phyloP scores from a whole-genome alignment of 305 asterid species.

The Fraxinus sp. region DNA sequence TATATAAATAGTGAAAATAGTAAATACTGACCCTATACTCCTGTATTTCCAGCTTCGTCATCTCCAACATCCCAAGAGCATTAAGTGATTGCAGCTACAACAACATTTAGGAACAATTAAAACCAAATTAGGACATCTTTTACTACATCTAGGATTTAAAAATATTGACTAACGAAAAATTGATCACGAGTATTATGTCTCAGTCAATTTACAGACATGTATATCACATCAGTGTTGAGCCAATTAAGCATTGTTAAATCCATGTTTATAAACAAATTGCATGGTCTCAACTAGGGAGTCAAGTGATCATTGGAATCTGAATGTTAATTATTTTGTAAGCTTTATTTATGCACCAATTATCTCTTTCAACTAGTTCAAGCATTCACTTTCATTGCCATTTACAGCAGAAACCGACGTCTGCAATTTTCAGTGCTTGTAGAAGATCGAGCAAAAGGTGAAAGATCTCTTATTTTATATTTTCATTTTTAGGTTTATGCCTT shows the following conservation, averaged over 20 bases:
- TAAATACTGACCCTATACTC: constrained; percentile 47
- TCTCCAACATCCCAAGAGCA: constrained; percentile 65
- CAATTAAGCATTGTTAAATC: not conserved
- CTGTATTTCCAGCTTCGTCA: constrained; percentile 41
- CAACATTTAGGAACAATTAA: constrained; percentile 29
- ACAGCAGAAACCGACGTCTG: not conserved
- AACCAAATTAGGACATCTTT: constrained; percentile 17
- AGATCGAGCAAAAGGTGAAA: not conserved
- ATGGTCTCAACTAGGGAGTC: not conserved
- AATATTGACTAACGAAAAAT: not conserved
- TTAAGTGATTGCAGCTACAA: constrained; percentile 80
- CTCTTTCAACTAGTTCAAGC: not conserved
- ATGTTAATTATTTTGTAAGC: not conserved
- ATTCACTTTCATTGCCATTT: not conserved
- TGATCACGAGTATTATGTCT: constrained; percentile 3
- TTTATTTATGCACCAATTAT: not conserved
- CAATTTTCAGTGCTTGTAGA: not conserved
- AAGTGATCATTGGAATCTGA: not conserved
- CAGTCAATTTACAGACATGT: not conserved
- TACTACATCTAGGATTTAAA: not conserved
- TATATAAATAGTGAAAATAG: constrained; percentile 9
- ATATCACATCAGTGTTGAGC: not conserved
- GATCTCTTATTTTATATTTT: not conserved
- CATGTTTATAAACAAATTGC: not conserved
- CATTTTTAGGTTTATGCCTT: not conserved